A percentile compares a stretch with the other conserved stretches of the same genome.
phyloP scores from a whole-genome alignment of 345 rosid genomes.

The Citrus sp. region DNA sequence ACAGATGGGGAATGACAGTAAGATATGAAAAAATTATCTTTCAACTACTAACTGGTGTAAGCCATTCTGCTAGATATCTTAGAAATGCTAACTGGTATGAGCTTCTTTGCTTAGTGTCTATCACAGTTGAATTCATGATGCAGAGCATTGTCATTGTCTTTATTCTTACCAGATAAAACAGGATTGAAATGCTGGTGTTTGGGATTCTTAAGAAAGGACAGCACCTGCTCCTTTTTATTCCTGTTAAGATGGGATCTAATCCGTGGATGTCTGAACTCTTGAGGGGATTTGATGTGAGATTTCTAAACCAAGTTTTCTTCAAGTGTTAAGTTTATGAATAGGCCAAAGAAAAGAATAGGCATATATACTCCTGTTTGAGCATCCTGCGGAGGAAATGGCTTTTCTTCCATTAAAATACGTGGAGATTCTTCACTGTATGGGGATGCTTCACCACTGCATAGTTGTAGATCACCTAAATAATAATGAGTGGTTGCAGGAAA shows the following conservation, averaged over 20 bases:
- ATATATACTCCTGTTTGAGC: not conserved
- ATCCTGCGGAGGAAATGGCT: not conserved
- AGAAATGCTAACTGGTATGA: not conserved
- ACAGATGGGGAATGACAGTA: not conserved
- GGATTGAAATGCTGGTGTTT: not conserved
- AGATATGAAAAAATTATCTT: not conserved
- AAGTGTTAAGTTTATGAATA: not conserved
- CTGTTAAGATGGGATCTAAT: not conserved
- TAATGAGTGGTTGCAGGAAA: not conserved
- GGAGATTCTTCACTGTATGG: not conserved
- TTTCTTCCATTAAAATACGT: not conserved
- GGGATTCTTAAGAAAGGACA: conserved; percentile 11
- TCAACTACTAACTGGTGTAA: not conserved
- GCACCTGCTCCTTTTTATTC: not conserved
- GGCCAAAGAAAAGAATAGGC: not conserved
- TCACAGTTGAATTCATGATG: not conserved
- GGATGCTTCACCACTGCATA: not conserved
- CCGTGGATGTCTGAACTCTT: not conserved
- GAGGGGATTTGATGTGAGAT: not conserved
- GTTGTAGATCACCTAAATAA: not conserved
- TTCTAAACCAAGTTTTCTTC: not conserved
- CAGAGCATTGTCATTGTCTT: not conserved
- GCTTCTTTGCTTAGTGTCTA: not conserved
- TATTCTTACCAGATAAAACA: not conserved
- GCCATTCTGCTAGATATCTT: not conserved